Conservation (phyloP, 306 rosid species). For the Purshia tridentata region DNA sequence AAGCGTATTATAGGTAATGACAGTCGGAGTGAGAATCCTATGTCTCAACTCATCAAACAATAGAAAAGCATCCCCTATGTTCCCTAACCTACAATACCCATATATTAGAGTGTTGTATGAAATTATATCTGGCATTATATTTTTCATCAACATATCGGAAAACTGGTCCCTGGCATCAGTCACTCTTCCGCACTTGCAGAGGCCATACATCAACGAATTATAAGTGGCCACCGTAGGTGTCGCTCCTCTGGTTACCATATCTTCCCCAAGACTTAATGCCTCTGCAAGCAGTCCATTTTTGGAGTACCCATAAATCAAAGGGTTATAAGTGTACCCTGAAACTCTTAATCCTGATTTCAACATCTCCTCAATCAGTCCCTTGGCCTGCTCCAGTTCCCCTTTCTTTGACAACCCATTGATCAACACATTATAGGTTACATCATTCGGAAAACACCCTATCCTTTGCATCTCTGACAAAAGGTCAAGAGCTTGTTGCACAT, state of each 20-base stretch:
- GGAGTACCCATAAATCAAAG: conserved; percentile 57
- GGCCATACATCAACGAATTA: conserved; percentile 59
- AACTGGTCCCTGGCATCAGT: conserved; percentile 54
- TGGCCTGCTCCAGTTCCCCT: conserved; percentile 58
- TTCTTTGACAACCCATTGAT: conserved; percentile 62
- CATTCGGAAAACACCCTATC: conserved; percentile 44
- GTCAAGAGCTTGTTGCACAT: conserved; percentile 50
- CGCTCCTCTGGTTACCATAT: conserved; percentile 55
- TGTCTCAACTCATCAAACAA: conserved; percentile 49
- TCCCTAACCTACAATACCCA: conserved; percentile 62
- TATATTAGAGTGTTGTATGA: conserved; percentile 61
- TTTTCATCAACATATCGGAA: conserved; percentile 39
- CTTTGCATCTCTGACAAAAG: conserved; percentile 54
- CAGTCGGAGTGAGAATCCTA: conserved; percentile 45
- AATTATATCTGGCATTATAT: conserved; percentile 59
- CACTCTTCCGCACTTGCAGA: conserved; percentile 57
- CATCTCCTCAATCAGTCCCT: conserved; percentile 55
- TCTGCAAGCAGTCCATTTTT: conserved; percentile 50
- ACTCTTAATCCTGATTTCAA: conserved; percentile 44
- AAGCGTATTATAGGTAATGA: conserved; percentile 71
- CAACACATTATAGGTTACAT: conserved; percentile 61
- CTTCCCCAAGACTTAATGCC: conserved; percentile 46
- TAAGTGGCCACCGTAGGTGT: conserved; percentile 54
- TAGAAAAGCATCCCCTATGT: conserved; percentile 52
- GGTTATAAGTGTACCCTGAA: conserved; percentile 58